Conservation (phyloP, 208 protist genomes). For the Trypanosoma cruzi region DNA sequence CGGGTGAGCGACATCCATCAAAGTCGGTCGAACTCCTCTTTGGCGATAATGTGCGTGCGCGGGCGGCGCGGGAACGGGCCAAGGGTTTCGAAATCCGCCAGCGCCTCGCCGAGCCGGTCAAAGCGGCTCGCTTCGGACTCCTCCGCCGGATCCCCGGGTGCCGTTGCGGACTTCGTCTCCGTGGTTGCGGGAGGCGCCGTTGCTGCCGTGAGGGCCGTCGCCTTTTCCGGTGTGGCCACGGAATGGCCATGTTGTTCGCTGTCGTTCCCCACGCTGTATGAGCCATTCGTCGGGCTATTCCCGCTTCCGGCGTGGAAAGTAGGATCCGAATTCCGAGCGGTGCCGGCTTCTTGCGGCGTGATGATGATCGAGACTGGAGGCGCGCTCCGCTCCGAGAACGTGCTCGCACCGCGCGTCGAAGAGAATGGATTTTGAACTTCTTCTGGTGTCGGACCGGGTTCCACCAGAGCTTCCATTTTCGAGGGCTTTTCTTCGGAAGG, state of each 20-base stretch:
- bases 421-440: background rate
- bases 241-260: background rate
- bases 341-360: constrained; percentile 6
- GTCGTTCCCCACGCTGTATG: background rate
- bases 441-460: background rate
- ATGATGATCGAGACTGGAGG: constrained; percentile 12
- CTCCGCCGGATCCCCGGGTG: background rate
- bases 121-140: background rate
- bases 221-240: background rate
- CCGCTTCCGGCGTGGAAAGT: background rate
- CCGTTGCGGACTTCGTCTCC: background rate
- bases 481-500: background rate
- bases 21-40: constrained; percentile 12
- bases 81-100: background rate
- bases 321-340: background rate
- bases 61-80: background rate
- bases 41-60: background rate
- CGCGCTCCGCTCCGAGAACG: background rate
- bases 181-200: no score
- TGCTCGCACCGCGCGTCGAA: background rate
- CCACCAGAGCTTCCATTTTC: background rate
- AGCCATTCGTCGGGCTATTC: background rate
- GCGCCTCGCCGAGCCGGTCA: background rate
- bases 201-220: no score
- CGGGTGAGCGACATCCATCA: background rate